Evolutionary conservation across 257 asterid genomes (phyloP).

Genomic region (Oldenlandia corymbosa): DNA sequence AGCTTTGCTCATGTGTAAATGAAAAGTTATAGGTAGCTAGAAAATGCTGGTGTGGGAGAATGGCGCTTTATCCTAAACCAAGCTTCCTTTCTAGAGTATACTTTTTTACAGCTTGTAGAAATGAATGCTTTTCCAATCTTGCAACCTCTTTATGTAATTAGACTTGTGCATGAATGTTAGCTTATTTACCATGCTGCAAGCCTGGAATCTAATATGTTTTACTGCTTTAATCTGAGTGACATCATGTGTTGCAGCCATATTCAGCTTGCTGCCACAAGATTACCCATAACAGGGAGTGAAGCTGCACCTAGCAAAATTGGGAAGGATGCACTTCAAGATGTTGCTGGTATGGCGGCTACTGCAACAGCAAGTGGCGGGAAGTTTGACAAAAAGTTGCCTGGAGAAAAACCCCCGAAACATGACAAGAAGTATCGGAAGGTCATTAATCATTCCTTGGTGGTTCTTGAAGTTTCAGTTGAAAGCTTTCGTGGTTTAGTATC

Average conservation of each 20-base stretch:
- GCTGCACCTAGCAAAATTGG: conserved; percentile 55
- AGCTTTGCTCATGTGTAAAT: neutral
- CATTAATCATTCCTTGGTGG: conserved; percentile 12
- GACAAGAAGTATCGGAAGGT: conserved; percentile 95
- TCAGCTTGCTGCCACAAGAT: conserved; percentile 80
- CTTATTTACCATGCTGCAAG: conserved; percentile 3
- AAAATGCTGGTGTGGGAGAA: neutral
- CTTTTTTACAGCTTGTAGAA: neutral
- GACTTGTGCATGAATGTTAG: neutral
- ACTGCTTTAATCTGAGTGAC: conserved; percentile 11
- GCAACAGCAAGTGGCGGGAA: conserved; percentile 99
- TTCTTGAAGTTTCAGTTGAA: neutral
- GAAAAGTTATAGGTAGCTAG: neutral
- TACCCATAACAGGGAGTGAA: conserved; percentile 85
- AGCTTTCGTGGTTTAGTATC: neutral
- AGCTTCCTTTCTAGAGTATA: neutral
- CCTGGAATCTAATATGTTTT: neutral
- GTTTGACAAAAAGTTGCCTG: conserved; percentile 87
- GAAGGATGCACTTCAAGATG: conserved; percentile 79
- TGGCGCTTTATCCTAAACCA: neutral
- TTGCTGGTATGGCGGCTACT: conserved; percentile 92
- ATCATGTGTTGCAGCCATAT: conserved; percentile 60
- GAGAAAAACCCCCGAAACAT: conserved; percentile 83
- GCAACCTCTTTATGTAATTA: no score
- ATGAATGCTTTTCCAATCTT: neutral